Base-by-base conservation (phyloP, 1,284 basidiomycete species). In the Trametes hirsuta region DNA sequence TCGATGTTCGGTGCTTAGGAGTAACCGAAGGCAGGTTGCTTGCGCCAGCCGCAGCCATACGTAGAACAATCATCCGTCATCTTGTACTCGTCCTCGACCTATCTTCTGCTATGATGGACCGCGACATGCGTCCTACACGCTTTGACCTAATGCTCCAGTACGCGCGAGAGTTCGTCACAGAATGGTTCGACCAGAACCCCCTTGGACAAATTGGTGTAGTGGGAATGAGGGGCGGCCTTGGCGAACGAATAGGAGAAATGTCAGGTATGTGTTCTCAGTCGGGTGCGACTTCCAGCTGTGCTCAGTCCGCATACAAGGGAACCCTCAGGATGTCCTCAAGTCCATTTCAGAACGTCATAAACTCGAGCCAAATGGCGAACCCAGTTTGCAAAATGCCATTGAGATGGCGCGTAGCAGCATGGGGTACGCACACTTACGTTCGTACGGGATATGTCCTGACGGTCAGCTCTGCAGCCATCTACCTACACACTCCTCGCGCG, bases 171-270 rank as follows among this genome's bases (percentile, higher is more conserved):
- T 99, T 99, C 68, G 84, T 98, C 22, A 81, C 85, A 8, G 97
- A 99, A 73, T 99, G 97, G 94, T 99, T 98, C 75, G 97, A 99
- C 76, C 97, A 99, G 77, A 99, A 99, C 71, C 97, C 97, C 0
- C 83, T 99, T 18, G 95, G 97, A n/a, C 97, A 99, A 75, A 91
- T 97, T 63, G 95, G 93, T 4, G 77, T 97, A 30, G 92, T 97
- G n/a, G 91, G 91, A 8, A 94, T 98, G 86, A 83, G 95, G 21
- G 87, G 91, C 51, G 93, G 95, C 0, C 74, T 96, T 35, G 94
- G 94, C 0, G 94, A 97, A 72, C 84, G 93, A 2, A 78, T 97
- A 41, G 86, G 91, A 1, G 91, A 94, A 60, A 93, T 97, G 87
- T 91, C 94, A 67, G 94, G 95, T 93, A 69, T 58, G 84, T 14